phyloP scores from a whole-genome alignment of 2,329 filamentous ascomycete genomes.

The Daldinia sp. region DNA sequence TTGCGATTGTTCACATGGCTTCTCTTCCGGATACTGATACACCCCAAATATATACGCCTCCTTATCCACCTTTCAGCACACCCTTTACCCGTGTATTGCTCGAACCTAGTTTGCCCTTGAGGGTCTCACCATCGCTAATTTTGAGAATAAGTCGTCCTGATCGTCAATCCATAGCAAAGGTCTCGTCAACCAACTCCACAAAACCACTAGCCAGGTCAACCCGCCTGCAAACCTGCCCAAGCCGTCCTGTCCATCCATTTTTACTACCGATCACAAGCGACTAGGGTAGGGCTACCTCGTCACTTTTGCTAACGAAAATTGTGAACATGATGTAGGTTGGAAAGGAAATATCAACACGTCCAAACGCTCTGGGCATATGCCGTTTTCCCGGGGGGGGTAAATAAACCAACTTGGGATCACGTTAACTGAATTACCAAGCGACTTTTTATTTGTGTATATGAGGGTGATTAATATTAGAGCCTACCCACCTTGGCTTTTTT shows the following conservation, averaged over 20 bases:
- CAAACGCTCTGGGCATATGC: constrained; percentile 37
- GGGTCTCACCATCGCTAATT: neutral
- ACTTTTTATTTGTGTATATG: constrained; percentile 7
- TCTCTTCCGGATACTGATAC: constrained; percentile 31
- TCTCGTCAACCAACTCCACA: constrained; percentile 12
- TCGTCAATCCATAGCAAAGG: constrained; percentile 11
- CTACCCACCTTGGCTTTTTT: neutral
- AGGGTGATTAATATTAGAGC: constrained; percentile 11
- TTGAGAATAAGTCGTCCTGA: constrained; percentile 19
- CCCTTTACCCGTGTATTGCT: constrained; percentile 1
- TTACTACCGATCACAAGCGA: neutral
- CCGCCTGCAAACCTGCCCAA: neutral
- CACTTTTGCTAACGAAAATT: neutral
- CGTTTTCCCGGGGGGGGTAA: constrained; percentile 29
- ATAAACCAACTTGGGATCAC: constrained; percentile 12
- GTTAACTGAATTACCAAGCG: neutral
- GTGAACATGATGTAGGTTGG: constrained; percentile 13
- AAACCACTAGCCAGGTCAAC: constrained; percentile 4
- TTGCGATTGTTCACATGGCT: constrained; percentile 18
- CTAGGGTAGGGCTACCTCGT: neutral
- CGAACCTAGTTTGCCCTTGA: neutral
- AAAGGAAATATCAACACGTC: constrained; percentile 24
- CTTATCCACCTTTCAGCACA: constrained; percentile 2
- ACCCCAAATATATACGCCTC: constrained; percentile 16
- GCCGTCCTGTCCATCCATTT: neutral